Evolutionary conservation across 2,329 filamentous ascomycete genomes (phyloP).

Genomic region (Colletotrichum gloeosporioides): DNA sequence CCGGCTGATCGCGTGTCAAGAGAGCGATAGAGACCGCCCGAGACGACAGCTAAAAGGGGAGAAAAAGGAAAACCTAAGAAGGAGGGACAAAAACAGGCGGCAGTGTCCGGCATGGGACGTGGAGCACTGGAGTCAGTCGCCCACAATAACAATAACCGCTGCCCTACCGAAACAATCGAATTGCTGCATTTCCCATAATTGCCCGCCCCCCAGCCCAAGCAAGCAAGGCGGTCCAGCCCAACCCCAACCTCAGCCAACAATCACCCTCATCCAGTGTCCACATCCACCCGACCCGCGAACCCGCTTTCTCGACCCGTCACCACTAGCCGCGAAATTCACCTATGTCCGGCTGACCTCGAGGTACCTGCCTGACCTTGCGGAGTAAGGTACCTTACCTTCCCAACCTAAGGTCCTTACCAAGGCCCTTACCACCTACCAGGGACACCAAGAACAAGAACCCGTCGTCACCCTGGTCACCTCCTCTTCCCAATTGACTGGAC

Average conservation of each 20-base stretch:
- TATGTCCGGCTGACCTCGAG: constrained; percentile 18
- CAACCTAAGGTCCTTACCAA: background rate
- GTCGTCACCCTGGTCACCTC: constrained; percentile 8
- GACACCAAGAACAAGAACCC: background rate
- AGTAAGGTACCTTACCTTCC: background rate
- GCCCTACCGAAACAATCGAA: background rate
- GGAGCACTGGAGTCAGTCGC: background rate
- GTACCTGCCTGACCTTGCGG: background rate
- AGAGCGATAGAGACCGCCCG: background rate
- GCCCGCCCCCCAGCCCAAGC: background rate
- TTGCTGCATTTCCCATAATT: background rate
- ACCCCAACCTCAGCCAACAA: constrained; percentile 5
- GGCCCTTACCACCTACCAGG: background rate
- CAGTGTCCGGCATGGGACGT: background rate
- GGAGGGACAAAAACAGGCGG: background rate
- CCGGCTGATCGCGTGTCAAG: constrained; percentile 17
- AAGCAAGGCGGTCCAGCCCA: background rate
- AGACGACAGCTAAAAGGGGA: background rate
- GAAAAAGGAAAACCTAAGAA: background rate
- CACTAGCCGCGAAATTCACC: constrained; percentile 11
- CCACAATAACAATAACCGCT: background rate
- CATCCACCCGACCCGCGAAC: constrained; percentile 1
- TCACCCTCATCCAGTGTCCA: background rate
- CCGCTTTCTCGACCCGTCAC: background rate
- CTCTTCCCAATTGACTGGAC: background rate